Percentiles rank a stretch among this genome's conserved stretches.
phyloP scores from a whole-genome alignment of 2,329 filamentous ascomycete genomes.

The Pseudohalonectria lignicola region DNA sequence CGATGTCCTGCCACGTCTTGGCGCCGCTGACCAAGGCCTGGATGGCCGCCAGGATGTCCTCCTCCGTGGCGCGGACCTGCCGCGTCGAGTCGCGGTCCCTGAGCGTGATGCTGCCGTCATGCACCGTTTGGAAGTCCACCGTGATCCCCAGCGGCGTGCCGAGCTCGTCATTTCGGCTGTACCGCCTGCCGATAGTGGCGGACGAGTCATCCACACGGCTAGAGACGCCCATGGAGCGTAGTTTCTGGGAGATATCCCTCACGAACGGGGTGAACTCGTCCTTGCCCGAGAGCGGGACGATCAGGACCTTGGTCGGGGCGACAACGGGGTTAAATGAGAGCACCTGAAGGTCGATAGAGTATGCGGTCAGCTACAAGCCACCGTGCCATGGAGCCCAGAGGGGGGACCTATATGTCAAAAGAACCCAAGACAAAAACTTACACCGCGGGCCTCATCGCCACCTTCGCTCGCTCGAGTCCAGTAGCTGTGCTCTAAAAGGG shows the following conservation, averaged over 20 bases:
- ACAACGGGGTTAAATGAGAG: constrained; percentile 49
- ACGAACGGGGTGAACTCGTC: constrained; percentile 70
- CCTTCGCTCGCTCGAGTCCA: constrained; percentile 68
- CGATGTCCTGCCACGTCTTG: constrained; percentile 58
- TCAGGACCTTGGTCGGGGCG: constrained; percentile 90
- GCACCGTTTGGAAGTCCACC: constrained; percentile 87
- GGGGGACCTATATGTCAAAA: background rate
- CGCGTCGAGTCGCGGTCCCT: constrained; percentile 83
- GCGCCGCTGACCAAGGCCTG: constrained; percentile 34
- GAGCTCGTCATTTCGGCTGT: constrained; percentile 88
- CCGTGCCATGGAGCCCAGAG: too few species aligned
- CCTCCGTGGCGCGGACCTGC: constrained; percentile 77
- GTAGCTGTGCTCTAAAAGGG: constrained; percentile 87
- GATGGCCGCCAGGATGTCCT: constrained; percentile 69
- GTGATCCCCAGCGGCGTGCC: constrained; percentile 92
- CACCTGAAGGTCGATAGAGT: constrained; percentile 21
- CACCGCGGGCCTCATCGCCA: constrained; percentile 73
- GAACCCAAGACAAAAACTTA: constrained; percentile 37
- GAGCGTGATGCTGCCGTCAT: constrained; percentile 78
- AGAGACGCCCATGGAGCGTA: constrained; percentile 67
- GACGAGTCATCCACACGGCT: constrained; percentile 84
- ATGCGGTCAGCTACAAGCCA: too few species aligned
- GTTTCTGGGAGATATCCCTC: constrained; percentile 59
- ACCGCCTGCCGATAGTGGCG: constrained; percentile 89
- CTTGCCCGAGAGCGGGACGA: constrained; percentile 80